Percentiles rank a stretch among this genome's conserved stretches.
These are phyloP conservation scores for Boletus sp. DNA, from an alignment of 1,284 basidiomycete genomes.

Conservation along the genomic window DNA sequence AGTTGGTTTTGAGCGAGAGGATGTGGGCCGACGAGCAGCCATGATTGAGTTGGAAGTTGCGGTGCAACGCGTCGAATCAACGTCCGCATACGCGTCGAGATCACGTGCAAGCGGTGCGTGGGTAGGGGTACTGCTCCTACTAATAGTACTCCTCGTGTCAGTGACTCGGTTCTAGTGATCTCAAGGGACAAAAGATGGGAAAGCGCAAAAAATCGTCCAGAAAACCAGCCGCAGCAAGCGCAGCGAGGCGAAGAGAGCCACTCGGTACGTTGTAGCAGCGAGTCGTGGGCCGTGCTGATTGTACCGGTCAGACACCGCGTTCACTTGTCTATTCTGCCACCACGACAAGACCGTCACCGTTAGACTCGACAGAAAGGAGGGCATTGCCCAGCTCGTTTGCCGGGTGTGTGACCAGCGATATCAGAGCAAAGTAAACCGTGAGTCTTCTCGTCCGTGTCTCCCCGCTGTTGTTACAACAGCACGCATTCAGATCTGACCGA, in stretches of 20 bases:
- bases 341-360: conserved; percentile 88
- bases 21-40: conserved; percentile 29
- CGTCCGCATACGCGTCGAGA: conserved; percentile 26
- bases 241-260: conserved; percentile 58
- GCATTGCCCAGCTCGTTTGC: conserved; percentile 71
- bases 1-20: conserved; percentile 19
- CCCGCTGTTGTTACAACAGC: conserved; percentile 13
- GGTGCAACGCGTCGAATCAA: conserved; percentile 24
- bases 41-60: conserved; percentile 17
- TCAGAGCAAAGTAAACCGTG: conserved; percentile 81
- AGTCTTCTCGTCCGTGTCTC: conserved; percentile 32
- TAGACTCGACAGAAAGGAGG: conserved; percentile 80
- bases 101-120: conserved; percentile 33
- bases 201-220: conserved; percentile 85
- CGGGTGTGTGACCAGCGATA: conserved; percentile 79
- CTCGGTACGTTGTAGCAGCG: conserved; percentile 51
- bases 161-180: neutral
- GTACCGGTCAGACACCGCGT: conserved; percentile 56
- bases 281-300: conserved; percentile 6
- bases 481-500: conserved; percentile 65
- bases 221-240: conserved; percentile 52
- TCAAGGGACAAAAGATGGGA: conserved; percentile 49
- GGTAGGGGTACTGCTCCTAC: no score
- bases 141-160: neutral
- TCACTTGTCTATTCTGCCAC: conserved; percentile 87